These are phyloP conservation scores for Nicotiana tabacum DNA, from an alignment of 257 asterid genomes.

Conservation along the genomic window DNA sequence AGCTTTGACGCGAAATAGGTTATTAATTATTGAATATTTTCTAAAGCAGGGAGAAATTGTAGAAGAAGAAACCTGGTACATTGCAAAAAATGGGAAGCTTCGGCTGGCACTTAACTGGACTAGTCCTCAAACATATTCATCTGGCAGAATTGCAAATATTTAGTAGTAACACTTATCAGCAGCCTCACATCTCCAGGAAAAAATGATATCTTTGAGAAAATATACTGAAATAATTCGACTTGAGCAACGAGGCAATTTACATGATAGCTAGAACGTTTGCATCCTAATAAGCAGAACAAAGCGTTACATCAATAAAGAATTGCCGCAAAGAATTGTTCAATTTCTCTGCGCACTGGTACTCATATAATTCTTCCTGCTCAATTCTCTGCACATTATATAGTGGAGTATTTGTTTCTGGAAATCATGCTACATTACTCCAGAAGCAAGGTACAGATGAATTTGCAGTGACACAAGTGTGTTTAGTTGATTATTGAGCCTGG, in stretches of 20 bases:
- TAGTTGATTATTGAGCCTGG: constrained; percentile 5
- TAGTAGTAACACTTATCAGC: background rate
- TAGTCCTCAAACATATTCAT: background rate
- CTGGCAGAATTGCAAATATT: background rate
- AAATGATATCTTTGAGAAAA: background rate
- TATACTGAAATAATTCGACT: background rate
- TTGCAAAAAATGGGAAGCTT: background rate
- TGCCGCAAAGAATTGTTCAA: background rate
- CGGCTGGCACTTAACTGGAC: constrained; percentile 4
- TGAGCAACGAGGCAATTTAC: background rate
- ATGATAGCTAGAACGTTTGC: background rate
- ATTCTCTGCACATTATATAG: background rate
- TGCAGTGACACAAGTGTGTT: background rate
- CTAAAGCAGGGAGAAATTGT: background rate
- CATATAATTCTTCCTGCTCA: background rate
- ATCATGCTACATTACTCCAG: background rate
- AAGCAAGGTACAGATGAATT: background rate
- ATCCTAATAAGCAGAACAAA: background rate
- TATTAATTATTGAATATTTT: background rate
- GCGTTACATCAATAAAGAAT: background rate
- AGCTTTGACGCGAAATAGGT: too few species aligned
- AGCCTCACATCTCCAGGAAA: background rate
- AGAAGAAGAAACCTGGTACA: background rate
- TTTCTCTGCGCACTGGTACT: background rate
- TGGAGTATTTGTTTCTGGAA: background rate